Evolutionary conservation across 2,329 filamentous ascomycete species (phyloP).

Genomic region (Delphinella strobiligena): DNA sequence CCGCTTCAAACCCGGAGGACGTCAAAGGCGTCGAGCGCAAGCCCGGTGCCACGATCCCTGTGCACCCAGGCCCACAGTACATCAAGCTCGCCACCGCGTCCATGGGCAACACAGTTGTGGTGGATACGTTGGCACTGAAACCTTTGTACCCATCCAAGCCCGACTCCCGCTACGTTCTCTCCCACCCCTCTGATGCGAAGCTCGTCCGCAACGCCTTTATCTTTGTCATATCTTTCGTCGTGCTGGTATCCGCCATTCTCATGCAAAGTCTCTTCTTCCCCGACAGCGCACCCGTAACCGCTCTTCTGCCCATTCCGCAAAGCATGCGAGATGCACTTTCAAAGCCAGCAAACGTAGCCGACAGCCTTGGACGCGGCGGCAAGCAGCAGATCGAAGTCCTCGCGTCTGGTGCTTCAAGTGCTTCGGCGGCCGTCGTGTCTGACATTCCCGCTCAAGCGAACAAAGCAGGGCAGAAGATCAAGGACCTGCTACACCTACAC

Average conservation of each 20-base stretch:
- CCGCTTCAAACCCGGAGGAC: constrained; percentile 13
- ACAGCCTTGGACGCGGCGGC: constrained; percentile 6
- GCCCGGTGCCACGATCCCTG: constrained; percentile 9
- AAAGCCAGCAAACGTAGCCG: constrained; percentile 12
- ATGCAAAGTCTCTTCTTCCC: constrained; percentile 44
- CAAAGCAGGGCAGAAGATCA: constrained; percentile 5
- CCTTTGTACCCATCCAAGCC: constrained; percentile 35
- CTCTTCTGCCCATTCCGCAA: constrained; percentile 47
- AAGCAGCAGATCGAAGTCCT: constrained; percentile 15
- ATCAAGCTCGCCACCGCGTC: constrained; percentile 73
- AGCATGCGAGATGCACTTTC: constrained; percentile 26
- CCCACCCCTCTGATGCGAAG: constrained; percentile 39
- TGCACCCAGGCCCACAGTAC: constrained; percentile 38
- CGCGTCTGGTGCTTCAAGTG: constrained; percentile 14
- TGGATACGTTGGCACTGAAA: constrained; percentile 64
- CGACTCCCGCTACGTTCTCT: constrained; percentile 56
- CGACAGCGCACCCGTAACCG: constrained; percentile 41
- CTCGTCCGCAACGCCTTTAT: constrained; percentile 43
- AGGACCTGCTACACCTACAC: constrained; percentile 12
- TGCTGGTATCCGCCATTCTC: constrained; percentile 51
- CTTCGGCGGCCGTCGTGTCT: constrained; percentile 4
- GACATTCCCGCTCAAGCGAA: constrained; percentile 2
- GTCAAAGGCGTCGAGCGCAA: constrained; percentile 12
- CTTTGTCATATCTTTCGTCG: constrained; percentile 47
- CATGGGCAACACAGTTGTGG: constrained; percentile 64